Evolutionary conservation across 352 stramenopile species (phyloP).

Genomic region (Phytophthora colocasiae): DNA sequence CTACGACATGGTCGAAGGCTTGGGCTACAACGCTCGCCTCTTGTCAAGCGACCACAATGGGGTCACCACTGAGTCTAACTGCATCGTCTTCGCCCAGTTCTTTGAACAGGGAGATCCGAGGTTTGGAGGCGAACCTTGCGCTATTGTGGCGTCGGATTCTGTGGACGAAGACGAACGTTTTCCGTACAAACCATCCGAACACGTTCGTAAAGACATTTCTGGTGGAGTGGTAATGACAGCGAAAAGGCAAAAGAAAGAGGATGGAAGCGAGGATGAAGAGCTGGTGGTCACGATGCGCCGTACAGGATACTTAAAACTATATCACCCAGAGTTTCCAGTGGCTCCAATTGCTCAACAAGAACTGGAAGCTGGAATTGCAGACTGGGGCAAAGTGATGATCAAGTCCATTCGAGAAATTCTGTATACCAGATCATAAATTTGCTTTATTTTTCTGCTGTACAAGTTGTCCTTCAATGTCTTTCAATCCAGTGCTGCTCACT

Average conservation of each 20-base stretch:
- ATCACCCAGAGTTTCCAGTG: slow-evolving; percentile 24
- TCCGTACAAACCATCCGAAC: slow-evolving; percentile 24
- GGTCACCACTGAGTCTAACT: slow-evolving; percentile 33
- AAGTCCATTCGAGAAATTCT: slow-evolving; percentile 32
- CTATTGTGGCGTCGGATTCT: slow-evolving; percentile 38
- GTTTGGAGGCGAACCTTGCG: slow-evolving; percentile 24
- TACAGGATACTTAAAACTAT: slow-evolving; percentile 19
- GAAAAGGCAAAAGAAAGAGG: slow-evolving; percentile 17
- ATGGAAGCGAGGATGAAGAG: neutral
- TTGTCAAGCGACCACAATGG: slow-evolving; percentile 21
- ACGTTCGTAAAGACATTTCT: slow-evolving; percentile 44
- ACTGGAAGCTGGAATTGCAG: slow-evolving; percentile 19
- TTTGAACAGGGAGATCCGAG: slow-evolving; percentile 17
- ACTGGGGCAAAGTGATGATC: slow-evolving; percentile 34
- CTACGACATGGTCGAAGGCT: slow-evolving; percentile 31
- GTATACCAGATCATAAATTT: slow-evolving; percentile 8
- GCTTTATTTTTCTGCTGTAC: no score
- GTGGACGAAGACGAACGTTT: slow-evolving; percentile 43
- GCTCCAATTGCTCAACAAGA: slow-evolving; percentile 15
- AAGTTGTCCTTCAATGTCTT: no score
- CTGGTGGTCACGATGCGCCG: slow-evolving; percentile 27
- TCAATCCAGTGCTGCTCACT: slow-evolving; percentile 3
- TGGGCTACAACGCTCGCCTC: slow-evolving; percentile 37
- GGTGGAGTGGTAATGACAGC: slow-evolving; percentile 36
- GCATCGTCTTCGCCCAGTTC: slow-evolving; percentile 29